phyloP scores from a whole-genome alignment of 129 eudicot species.

The Centrapalus pauciflorus region DNA sequence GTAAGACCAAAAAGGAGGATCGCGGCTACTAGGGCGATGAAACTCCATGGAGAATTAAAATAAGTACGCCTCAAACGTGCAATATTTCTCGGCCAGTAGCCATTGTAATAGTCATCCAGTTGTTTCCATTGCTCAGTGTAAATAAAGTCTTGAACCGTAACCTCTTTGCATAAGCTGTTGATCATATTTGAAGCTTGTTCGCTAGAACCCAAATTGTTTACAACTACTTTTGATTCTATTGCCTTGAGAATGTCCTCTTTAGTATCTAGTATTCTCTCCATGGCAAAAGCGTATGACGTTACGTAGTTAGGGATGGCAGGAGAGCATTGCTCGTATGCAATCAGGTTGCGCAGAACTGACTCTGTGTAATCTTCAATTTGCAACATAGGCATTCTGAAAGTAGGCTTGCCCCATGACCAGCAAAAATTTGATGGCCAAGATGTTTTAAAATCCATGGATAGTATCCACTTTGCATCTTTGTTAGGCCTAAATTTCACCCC shows the following conservation, averaged over 20 bases:
- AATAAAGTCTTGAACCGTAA: background rate
- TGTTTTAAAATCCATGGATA: background rate
- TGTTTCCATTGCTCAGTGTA: background rate
- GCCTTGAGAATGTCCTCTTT: background rate
- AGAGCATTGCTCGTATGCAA: conserved; percentile 12
- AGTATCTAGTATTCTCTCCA: background rate
- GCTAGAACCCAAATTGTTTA: background rate
- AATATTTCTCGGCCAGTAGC: background rate
- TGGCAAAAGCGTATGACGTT: background rate
- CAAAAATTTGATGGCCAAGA: background rate
- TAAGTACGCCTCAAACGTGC: no score
- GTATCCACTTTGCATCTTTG: background rate
- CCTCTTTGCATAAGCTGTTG: conserved; percentile 7
- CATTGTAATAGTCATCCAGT: background rate
- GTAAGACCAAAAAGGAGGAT: background rate
- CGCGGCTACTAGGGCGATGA: background rate
- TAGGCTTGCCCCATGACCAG: background rate
- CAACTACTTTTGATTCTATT: background rate
- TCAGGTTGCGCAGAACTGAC: conserved; percentile 9
- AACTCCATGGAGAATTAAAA: background rate
- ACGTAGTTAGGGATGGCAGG: background rate
- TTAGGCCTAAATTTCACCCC: conserved; percentile 7
- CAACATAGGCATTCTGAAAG: background rate
- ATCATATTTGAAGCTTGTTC: background rate
- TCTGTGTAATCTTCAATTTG: background rate